These are phyloP conservation scores for Serendipita sp. DNA, from an alignment of 768 basidiomycete genomes.

Conservation along the genomic window DNA sequence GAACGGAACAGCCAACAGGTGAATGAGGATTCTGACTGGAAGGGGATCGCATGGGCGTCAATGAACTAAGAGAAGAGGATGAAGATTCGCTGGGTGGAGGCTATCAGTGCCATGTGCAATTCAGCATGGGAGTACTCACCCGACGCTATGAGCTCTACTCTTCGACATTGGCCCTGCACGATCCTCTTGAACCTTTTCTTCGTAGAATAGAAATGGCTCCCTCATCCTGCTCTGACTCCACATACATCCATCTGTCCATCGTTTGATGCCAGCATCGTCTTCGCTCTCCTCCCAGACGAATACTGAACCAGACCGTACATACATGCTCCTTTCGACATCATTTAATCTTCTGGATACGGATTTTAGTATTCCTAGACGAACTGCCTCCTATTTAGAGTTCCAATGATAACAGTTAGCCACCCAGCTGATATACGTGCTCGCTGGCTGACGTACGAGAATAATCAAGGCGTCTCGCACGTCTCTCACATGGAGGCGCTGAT, in stretches of 20 bases:
- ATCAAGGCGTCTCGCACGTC: slow-evolving; percentile 51
- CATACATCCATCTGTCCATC: slow-evolving; percentile 57
- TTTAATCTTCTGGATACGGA: slow-evolving; percentile 42
- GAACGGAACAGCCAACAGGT: neutral
- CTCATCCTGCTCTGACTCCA: slow-evolving; percentile 57
- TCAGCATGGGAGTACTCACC: slow-evolving; percentile 5
- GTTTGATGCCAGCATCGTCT: slow-evolving; percentile 45
- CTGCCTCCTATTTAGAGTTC: slow-evolving; percentile 29
- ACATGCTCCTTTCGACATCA: slow-evolving; percentile 37
- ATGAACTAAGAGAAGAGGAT: slow-evolving; percentile 1
- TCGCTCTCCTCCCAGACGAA: slow-evolving; percentile 61
- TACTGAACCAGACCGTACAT: slow-evolving; percentile 43
- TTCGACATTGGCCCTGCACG: neutral
- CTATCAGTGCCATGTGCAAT: neutral
- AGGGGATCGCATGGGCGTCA: neutral
- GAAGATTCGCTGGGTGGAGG: neutral
- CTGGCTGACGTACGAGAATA: slow-evolving; percentile 24
- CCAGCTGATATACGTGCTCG: neutral
- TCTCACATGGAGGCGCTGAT: slow-evolving; percentile 47
- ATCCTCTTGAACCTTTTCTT: slow-evolving; percentile 20
- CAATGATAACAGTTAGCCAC: neutral
- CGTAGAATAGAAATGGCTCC: slow-evolving; percentile 59
- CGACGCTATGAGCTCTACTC: neutral
- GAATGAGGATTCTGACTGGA: neutral
- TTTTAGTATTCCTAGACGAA: slow-evolving; percentile 34